Percentiles rank a stretch among this genome's conserved stretches.
phyloP scores from a whole-genome alignment of 2,329 filamentous ascomycete species.

The Monosporascus ibericus region DNA sequence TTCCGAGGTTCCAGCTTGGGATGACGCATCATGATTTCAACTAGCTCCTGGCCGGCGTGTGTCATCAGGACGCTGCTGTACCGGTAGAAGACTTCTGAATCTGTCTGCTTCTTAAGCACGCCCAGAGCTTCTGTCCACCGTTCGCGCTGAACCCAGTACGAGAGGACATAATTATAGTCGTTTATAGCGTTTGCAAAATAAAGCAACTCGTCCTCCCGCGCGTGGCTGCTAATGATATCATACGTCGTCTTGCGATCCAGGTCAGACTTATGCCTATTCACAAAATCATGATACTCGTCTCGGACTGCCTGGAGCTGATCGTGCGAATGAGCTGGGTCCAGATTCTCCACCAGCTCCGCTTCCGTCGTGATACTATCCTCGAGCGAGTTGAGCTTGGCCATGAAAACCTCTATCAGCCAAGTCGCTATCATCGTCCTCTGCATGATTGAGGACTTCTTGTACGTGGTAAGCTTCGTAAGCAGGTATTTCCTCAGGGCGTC shows the following conservation, averaged over 20 bases:
- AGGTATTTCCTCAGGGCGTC: conserved; percentile 90
- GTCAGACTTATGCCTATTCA: conserved; percentile 76
- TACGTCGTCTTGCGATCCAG: conserved; percentile 90
- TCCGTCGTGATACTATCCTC: conserved; percentile 92
- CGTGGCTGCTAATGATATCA: conserved; percentile 92
- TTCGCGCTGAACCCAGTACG: conserved; percentile 96
- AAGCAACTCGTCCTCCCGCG: conserved; percentile 84
- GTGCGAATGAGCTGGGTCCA: conserved; percentile 64
- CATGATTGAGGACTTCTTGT: conserved; percentile 82
- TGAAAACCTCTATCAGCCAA: conserved; percentile 94
- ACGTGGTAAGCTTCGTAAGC: conserved; percentile 70
- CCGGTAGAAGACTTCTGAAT: conserved; percentile 89
- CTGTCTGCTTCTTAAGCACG: conserved; percentile 88
- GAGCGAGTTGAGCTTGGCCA: conserved; percentile 91
- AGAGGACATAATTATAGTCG: conserved; percentile 90
- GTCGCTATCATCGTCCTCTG: conserved; percentile 91
- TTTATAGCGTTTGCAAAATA: conserved; percentile 84
- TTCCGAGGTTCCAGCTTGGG: conserved; percentile 76
- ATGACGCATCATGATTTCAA: conserved; percentile 95
- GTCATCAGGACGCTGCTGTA: conserved; percentile 97
- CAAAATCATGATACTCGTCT: conserved; percentile 82
- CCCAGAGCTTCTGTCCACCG: conserved; percentile 81
- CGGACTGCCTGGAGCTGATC: conserved; percentile 65
- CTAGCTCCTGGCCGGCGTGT: conserved; percentile 74
- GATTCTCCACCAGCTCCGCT: conserved; percentile 68